Conservation (phyloP, 2,329 filamentous ascomycete genomes). For the Xylariaceae sp. region DNA sequence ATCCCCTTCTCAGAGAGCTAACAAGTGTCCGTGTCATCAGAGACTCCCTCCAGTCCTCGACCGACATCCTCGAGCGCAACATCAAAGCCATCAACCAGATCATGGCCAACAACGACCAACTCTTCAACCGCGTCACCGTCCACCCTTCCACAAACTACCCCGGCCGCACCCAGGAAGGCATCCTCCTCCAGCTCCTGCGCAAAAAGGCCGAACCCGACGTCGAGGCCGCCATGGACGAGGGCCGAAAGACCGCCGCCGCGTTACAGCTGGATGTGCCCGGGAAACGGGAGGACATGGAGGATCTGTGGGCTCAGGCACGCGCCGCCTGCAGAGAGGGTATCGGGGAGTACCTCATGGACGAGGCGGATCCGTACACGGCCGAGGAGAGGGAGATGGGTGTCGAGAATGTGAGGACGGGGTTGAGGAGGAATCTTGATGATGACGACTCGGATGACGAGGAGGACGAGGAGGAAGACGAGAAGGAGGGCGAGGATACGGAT, state of each 20-base stretch:
- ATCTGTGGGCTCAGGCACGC: constrained; percentile 36
- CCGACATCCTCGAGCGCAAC: constrained; percentile 67
- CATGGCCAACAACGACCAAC: constrained; percentile 60
- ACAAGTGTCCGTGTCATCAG: constrained; percentile 39
- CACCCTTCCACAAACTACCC: constrained; percentile 75
- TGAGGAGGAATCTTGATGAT: constrained; percentile 54
- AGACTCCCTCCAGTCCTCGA: constrained; percentile 67
- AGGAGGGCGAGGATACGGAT: constrained; percentile 25
- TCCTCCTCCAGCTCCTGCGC: constrained; percentile 67
- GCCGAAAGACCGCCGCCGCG: constrained; percentile 42
- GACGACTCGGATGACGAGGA: constrained; percentile 55
- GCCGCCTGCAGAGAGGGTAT: constrained; percentile 31
- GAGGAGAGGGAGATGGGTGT: constrained; percentile 65
- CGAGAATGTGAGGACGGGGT: constrained; percentile 68
- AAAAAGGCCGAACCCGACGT: constrained; percentile 80
- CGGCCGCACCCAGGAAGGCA: constrained; percentile 61
- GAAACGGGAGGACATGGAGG: constrained; percentile 36
- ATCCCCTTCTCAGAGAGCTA: neutral
- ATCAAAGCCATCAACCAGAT: constrained; percentile 63
- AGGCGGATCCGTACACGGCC: constrained; percentile 65
- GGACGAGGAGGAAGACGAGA: constrained; percentile 41
- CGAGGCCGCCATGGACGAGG: constrained; percentile 67
- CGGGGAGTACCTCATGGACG: constrained; percentile 36
- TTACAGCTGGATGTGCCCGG: constrained; percentile 3
- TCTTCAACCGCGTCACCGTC: constrained; percentile 66